Base-by-base conservation (phyloP, 2,329 filamentous ascomycete species). In the Samsoniella hepiali region DNA sequence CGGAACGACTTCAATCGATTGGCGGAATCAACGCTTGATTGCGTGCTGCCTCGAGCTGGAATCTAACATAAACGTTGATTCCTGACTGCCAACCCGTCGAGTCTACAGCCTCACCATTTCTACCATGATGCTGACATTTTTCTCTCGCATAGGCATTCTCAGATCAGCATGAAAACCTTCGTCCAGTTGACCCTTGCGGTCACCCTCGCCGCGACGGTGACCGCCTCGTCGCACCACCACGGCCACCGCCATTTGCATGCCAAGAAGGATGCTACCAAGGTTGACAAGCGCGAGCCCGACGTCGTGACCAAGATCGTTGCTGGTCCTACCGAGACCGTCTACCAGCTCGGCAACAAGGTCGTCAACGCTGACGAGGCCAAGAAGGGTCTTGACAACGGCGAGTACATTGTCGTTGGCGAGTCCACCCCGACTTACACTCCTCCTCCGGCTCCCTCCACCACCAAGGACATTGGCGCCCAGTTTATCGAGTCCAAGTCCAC, bases 331-430 rank as follows among this genome's bases (percentile, higher is more conserved):
- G 84, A 88, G 68, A 85, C 88, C 63, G 83, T 89, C 63, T 97
- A 93, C 77, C 82, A 89, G 73, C 79, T 93, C 61, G 85, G 89
- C 65, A 89, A 88, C 65, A 69, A 87, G 71, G 67, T 78, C 40
- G 82, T 96, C 68, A 79, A 81, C 60, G 77, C 83, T 65, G 76
- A 83, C 0, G 84, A 92, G 65, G 92, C 92, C 61, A 83, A 89
- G 77, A 73, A 84, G 62, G 91, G 92, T 67, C 82, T 98, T 69
- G 78, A 83, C 63, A 84, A 88, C 66, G 90, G 92, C 59, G 83
- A 85, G 54, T 95, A 87, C 79, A 81, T 89, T 54, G 79, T 90
- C 56, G 79, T 89, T 53, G 84, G 86, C 68, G 84, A 86, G 72
- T 79, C 82, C 51, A 77, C 77, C 15, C 84, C 84, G 56, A 82